A percentile compares a stretch with the other conserved stretches of the same genome.
Evolutionary conservation across 371 early-diverging fungal species (phyloP).

Genomic region (Mortierella sp.): DNA sequence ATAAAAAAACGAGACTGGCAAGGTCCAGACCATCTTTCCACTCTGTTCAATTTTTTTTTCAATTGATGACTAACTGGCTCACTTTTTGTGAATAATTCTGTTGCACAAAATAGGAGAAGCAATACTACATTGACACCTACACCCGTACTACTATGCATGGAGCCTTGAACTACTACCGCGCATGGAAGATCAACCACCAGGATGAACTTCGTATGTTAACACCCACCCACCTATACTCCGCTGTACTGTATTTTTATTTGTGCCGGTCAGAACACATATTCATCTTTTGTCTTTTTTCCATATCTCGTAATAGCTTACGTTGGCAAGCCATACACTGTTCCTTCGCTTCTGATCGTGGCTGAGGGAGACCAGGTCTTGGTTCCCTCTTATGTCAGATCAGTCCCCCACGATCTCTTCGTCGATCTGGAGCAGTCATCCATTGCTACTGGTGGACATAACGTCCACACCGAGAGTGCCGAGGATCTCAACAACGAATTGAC

Average conservation of each 20-base stretch:
- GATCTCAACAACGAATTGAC: constrained; percentile 17
- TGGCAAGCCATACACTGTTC: constrained; percentile 27
- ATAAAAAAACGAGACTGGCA: background rate
- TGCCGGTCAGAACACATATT: background rate
- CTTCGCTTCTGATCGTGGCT: constrained; percentile 11
- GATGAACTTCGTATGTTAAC: constrained; percentile 24
- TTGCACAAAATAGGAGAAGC: constrained; percentile 14
- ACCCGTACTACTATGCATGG: constrained; percentile 22
- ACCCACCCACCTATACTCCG: constrained; percentile 28
- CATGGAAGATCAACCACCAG: constrained; percentile 15
- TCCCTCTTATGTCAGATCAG: background rate
- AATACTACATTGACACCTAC: constrained; percentile 25
- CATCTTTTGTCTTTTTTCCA: background rate
- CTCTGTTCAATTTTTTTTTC: background rate
- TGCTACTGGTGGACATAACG: constrained; percentile 18
- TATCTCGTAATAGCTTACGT: constrained; percentile 7
- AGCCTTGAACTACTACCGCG: constrained; percentile 28
- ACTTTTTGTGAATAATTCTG: background rate
- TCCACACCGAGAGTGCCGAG: constrained; percentile 22
- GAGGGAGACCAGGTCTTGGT: constrained; percentile 24
- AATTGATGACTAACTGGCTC: background rate
- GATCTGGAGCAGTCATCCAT: constrained; percentile 12
- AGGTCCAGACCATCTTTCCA: background rate
- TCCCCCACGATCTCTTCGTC: background rate
- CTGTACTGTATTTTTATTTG: constrained; percentile 66